phyloP scores from a whole-genome alignment of 2,329 filamentous ascomycete genomes.

The Apiospora pterosperma region DNA sequence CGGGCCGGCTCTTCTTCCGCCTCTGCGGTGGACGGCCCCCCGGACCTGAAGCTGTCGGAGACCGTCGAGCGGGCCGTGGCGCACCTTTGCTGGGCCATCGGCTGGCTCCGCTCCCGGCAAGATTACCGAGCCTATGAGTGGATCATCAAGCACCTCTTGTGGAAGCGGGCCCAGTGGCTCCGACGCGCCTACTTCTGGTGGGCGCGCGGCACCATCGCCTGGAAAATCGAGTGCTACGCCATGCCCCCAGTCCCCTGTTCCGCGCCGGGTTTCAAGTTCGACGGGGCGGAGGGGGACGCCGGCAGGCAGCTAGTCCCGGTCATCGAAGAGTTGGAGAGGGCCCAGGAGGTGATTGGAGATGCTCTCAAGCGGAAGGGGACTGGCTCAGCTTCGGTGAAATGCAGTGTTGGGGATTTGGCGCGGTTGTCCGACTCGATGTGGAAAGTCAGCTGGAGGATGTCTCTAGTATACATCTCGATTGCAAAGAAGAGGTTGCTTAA shows the following conservation, averaged over 20 bases:
- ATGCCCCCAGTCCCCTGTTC: background rate
- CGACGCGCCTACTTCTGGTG: background rate
- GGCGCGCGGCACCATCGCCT: background rate
- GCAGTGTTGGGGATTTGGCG: background rate
- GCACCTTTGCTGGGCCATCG: background rate
- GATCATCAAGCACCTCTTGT: background rate
- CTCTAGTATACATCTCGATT: background rate
- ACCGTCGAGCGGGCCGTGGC: background rate
- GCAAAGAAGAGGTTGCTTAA: background rate
- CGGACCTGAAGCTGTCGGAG: background rate
- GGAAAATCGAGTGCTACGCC: background rate
- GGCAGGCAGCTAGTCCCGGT: background rate
- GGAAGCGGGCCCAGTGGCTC: background rate
- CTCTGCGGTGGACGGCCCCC: too few relatives aligned
- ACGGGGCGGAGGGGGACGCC: background rate
- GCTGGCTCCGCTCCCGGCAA: background rate
- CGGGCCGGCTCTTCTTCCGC: too few relatives aligned
- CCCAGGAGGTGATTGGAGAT: background rate
- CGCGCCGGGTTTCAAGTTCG: background rate
- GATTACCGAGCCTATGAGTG: background rate
- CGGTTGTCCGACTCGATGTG: background rate
- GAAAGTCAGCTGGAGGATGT: background rate
- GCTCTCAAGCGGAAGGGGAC: background rate
- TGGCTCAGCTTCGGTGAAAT: background rate
- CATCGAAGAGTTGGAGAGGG: background rate